Conservation (phyloP, 2,329 filamentous ascomycete genomes). For the Alternaria hordeiaustralica region DNA sequence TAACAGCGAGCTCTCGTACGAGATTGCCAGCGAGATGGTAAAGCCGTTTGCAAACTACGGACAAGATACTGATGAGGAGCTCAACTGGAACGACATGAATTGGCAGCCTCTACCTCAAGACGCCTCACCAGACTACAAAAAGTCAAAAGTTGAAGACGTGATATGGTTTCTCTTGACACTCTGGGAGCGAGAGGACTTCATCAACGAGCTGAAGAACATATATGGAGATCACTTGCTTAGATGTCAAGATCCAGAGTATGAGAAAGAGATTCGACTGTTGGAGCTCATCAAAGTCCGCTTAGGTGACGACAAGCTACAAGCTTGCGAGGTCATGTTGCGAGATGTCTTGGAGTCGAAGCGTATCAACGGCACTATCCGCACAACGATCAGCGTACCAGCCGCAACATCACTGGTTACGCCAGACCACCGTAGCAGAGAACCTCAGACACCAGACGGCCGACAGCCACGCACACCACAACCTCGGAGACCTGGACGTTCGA, state of each 20-base stretch:
- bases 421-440: conserved; percentile 18
- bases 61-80: conserved; percentile 62
- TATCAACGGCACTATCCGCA: conserved; percentile 65
- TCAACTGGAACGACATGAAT: conserved; percentile 90
- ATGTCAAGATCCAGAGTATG: conserved; percentile 68
- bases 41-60: conserved; percentile 64
- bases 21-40: conserved; percentile 71
- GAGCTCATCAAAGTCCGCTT: conserved; percentile 88
- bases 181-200: conserved; percentile 91
- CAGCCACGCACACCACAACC: conserved; percentile 34
- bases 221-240: conserved; percentile 80
- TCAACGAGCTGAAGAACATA: conserved; percentile 89
- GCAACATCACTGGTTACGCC: conserved; percentile 24
- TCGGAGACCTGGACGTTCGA: conserved; percentile 25
- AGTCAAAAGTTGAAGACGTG: conserved; percentile 86
- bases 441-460: conserved; percentile 28
- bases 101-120: conserved; percentile 95
- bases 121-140: conserved; percentile 86
- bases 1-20: conserved; percentile 70
- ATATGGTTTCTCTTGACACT: conserved; percentile 88
- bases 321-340: conserved; percentile 96
- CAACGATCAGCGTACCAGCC: conserved; percentile 19
- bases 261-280: conserved; percentile 81
- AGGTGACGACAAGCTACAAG: conserved; percentile 83
- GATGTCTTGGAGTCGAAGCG: conserved; percentile 85